Percentiles rank a stretch among this genome's conserved stretches.
Evolutionary conservation across 2,329 filamentous ascomycete species (phyloP).

Genomic region (Fragosphaeria purpurea): DNA sequence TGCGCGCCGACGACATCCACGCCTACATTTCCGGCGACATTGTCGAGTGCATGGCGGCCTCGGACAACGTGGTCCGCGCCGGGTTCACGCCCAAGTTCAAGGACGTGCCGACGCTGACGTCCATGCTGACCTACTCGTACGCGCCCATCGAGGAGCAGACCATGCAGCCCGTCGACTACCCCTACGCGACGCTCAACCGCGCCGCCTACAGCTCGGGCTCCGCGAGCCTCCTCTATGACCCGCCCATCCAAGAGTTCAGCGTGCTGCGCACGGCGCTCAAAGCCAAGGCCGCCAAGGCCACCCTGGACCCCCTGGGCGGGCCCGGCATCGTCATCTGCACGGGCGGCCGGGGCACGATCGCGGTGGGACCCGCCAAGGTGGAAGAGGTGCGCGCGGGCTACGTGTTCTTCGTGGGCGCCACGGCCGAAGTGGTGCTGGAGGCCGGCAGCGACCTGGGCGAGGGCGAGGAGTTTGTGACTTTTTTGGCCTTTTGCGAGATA

Average conservation of each 20-base stretch:
- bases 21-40: constrained; percentile 91
- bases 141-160: constrained; percentile 93
- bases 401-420: constrained; percentile 79
- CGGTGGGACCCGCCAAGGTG: constrained; percentile 64
- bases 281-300: constrained; percentile 64
- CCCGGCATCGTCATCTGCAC: constrained; percentile 94
- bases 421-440: constrained; percentile 72
- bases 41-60: constrained; percentile 97
- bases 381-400: constrained; percentile 64
- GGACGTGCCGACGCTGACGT: constrained; percentile 78
- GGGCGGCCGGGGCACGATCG: constrained; percentile 68
- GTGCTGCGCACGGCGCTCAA: constrained; percentile 75
- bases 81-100: constrained; percentile 99
- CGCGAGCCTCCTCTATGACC: constrained; percentile 70
- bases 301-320: constrained; percentile 76
- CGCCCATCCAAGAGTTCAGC: constrained; percentile 91
- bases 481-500: constrained; percentile 90
- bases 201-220: constrained; percentile 70
- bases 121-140: constrained; percentile 91
- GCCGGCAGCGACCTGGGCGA: constrained; percentile 38
- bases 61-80: constrained; percentile 96
- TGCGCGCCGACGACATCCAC: constrained; percentile 94
- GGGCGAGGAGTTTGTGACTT: constrained; percentile 70
- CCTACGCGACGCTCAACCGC: constrained; percentile 75
- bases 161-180: constrained; percentile 76